phyloP scores from a whole-genome alignment of 768 basidiomycete species.

The Trametopsis cervina region DNA sequence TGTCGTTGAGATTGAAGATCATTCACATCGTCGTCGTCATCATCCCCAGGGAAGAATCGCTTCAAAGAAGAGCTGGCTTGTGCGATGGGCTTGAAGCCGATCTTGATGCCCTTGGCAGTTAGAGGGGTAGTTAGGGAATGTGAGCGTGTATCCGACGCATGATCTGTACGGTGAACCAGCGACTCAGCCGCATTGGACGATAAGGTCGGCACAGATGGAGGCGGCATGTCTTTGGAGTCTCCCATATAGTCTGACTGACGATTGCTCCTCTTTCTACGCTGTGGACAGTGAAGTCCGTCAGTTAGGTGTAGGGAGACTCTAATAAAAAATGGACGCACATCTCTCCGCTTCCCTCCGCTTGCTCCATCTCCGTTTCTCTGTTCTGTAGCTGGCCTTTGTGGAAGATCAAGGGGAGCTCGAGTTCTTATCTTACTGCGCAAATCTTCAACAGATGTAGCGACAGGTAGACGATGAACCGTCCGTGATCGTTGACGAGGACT shows the following conservation, averaged over 20 bases:
- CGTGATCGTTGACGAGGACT: conserved; percentile 41
- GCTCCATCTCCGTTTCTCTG: conserved; percentile 8
- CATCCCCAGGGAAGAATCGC: conserved; percentile 79
- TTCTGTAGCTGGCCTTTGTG: conserved; percentile 3
- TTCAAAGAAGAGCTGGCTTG: conserved; percentile 50
- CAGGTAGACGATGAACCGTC: conserved; percentile 59
- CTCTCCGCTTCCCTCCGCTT: not conserved
- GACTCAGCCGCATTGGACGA: not conserved
- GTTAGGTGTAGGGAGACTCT: not conserved
- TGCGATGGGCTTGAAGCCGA: conserved; percentile 66
- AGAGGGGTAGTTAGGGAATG: not conserved
- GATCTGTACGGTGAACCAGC: not conserved
- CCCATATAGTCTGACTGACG: not conserved
- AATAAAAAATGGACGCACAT: not conserved
- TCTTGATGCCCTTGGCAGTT: conserved; percentile 27
- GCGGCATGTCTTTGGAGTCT: conserved; percentile 6
- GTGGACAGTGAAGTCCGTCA: not conserved
- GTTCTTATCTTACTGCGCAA: conserved; percentile 6
- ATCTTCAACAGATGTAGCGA: conserved; percentile 33
- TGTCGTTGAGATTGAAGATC: conserved; percentile 7
- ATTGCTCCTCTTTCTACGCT: conserved; percentile 8
- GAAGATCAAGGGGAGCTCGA: not conserved
- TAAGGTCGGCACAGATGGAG: conserved; percentile 1
- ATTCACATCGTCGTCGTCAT: conserved; percentile 50
- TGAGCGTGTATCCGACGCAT: not conserved